These are phyloP conservation scores for Pseudoscleropodium purum DNA, from an alignment of 225 moss, liverwort and hornwort genomes.

Conservation along the genomic window DNA sequence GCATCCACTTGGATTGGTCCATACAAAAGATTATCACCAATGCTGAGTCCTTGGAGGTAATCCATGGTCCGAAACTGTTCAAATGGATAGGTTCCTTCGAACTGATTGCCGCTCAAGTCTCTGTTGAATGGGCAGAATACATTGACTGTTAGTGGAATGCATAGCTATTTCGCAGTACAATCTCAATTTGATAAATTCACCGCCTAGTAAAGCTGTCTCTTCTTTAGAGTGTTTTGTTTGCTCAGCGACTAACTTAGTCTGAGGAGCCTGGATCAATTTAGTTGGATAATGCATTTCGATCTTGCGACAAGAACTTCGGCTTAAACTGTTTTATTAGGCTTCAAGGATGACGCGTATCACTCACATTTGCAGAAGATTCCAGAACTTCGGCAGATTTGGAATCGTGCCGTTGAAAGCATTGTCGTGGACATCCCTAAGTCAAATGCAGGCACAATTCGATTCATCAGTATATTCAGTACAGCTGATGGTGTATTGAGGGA, in stretches of 20 bases:
- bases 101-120: constrained; percentile 10
- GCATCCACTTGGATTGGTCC: background rate
- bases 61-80: background rate
- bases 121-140: background rate
- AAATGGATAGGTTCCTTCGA: background rate
- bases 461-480: background rate
- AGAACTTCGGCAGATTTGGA: background rate
- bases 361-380: background rate
- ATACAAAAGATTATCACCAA: background rate
- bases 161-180: background rate
- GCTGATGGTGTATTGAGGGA: background rate
- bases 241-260: background rate
- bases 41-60: background rate
- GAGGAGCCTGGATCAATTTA: background rate
- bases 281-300: too few species aligned
- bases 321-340: background rate
- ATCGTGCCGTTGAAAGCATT: background rate
- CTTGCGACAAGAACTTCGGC: background rate
- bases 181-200: background rate
- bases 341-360: background rate
- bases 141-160: background rate
- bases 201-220: background rate
- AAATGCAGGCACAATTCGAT: background rate
- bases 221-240: too few species aligned
- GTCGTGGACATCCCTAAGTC: constrained; percentile 13